phyloP scores from a whole-genome alignment of 2,329 filamentous ascomycete species.

The Amauroascus verrucosus region DNA sequence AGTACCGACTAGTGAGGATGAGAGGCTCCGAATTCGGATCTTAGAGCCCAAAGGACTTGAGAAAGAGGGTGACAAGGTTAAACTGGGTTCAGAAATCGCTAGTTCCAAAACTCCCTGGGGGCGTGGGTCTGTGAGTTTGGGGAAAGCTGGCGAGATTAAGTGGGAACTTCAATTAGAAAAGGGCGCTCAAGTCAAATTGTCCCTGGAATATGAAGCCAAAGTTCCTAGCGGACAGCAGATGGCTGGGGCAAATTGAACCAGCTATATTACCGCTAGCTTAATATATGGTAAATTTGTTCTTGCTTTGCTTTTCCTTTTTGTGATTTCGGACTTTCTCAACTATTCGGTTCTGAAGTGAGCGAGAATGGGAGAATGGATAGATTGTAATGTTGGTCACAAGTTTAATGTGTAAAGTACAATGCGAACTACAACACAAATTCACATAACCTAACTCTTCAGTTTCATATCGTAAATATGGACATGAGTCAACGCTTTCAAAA shows the following conservation, averaged over 20 bases:
- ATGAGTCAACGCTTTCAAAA: no score
- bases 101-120: slow-evolving; percentile 39
- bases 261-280: neutral
- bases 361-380: no score
- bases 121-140: slow-evolving; percentile 43
- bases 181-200: slow-evolving; percentile 47
- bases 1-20: slow-evolving; percentile 27
- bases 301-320: neutral
- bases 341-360: no score
- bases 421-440: no score
- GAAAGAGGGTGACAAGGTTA: slow-evolving; percentile 20
- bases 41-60: slow-evolving; percentile 23
- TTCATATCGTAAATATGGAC: neutral
- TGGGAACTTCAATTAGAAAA: slow-evolving; percentile 52
- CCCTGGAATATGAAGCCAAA: slow-evolving; percentile 52
- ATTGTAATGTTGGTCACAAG: no score
- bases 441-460: no score
- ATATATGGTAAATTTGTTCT: neutral
- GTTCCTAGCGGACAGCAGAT: slow-evolving; percentile 36
- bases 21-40: slow-evolving; percentile 24
- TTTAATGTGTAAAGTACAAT: no score
- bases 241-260: slow-evolving; percentile 1
- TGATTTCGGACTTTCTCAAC: no score
- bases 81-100: slow-evolving; percentile 13
- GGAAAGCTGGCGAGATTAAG: slow-evolving; percentile 48